Evolutionary conservation across 2,329 filamentous ascomycete genomes (phyloP), one percentile per base, ranked within the genome.

Genomic region (Talaromyces sp.): DNA sequence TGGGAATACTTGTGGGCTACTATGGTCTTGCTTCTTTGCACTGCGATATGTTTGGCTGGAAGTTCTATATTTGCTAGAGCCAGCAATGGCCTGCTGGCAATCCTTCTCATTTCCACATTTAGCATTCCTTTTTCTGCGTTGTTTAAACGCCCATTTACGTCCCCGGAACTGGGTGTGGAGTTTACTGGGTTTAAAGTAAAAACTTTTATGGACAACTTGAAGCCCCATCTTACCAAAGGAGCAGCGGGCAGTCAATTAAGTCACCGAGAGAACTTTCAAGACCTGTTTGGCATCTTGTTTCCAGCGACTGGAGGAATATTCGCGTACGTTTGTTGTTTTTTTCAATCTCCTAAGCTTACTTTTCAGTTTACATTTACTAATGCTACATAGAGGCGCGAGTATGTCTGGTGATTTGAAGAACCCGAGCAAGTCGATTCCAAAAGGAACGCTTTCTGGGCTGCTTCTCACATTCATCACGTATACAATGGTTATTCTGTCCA

Each of bases 331-430:
- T 47, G 78, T 77, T 27, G 33, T 28, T n/a, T 40, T 40, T 40
- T 40, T 36, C 12, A 36, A 12, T 14, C 14, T 36, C 10, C 16
- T 44, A n/a, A 16, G 30, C 8, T 47, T 27, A 16, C 6, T 28
- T 50, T 23, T 59, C n/a, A 14, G 28, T 50, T 31, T 23, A 23
- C 8, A 31, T 84, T 85, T 72, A 83, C 86, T 63, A n/a, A 72
- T 65, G 64, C 55, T 57, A 28, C 44, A 56, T 33, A 83, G 81
- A 53, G 92, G 92, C 18, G 92, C 92, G 6, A 94, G 90, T 67
- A 96, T 96, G 92, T 96, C 91, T 7, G 92, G 92, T 18, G 91
- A 96, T 71, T 76, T 96, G 56, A 89, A 85, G 64, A 88, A 92
- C 65, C 92, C 92, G 0, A 94, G 90, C 80, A 91, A 88, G 73